Percentiles rank a stretch among this genome's conserved stretches.
These are phyloP conservation scores for Ceratocystiopsis brevicomis DNA, from an alignment of 2,329 filamentous ascomycete genomes.

Conservation along the genomic window DNA sequence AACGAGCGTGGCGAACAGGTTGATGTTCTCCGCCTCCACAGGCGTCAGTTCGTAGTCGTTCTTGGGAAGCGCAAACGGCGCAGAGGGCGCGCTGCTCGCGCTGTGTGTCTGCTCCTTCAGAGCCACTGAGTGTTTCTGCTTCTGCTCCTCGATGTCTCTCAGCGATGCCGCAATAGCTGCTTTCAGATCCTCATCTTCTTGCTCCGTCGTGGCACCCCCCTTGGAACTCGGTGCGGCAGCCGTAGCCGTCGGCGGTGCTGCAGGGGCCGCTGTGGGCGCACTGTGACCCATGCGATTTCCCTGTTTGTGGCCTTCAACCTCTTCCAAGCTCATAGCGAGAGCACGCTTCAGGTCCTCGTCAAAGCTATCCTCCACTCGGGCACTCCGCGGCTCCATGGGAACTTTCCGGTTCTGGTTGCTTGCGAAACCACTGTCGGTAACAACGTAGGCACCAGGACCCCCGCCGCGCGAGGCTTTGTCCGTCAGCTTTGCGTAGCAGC, in stretches of 20 bases:
- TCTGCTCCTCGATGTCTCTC: slow-evolving; percentile 95
- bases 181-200: slow-evolving; percentile 83
- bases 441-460: slow-evolving; percentile 9
- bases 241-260: not conserved
- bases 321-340: slow-evolving; percentile 90
- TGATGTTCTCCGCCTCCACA: slow-evolving; percentile 93
- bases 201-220: slow-evolving; percentile 28
- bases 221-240: slow-evolving; percentile 5
- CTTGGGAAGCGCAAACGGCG: slow-evolving; percentile 49
- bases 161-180: slow-evolving; percentile 89
- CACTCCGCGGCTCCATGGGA: slow-evolving; percentile 75
- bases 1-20: slow-evolving; percentile 82
- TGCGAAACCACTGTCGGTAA: slow-evolving; percentile 13
- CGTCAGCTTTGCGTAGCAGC: slow-evolving; percentile 77
- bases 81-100: slow-evolving; percentile 26
- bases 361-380: slow-evolving; percentile 73
- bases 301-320: slow-evolving; percentile 50
- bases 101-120: slow-evolving; percentile 60
- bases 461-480: slow-evolving; percentile 42
- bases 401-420: slow-evolving; percentile 25
- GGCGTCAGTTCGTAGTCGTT: slow-evolving; percentile 89
- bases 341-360: slow-evolving; percentile 90
- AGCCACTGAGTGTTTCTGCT: slow-evolving; percentile 68
- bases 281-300: too few relatives aligned
- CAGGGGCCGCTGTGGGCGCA: too few relatives aligned